A percentile compares a stretch with the other conserved stretches of the same genome.
phyloP scores from a whole-genome alignment of 805 yeast species.

The Barnettozyma populi region DNA sequence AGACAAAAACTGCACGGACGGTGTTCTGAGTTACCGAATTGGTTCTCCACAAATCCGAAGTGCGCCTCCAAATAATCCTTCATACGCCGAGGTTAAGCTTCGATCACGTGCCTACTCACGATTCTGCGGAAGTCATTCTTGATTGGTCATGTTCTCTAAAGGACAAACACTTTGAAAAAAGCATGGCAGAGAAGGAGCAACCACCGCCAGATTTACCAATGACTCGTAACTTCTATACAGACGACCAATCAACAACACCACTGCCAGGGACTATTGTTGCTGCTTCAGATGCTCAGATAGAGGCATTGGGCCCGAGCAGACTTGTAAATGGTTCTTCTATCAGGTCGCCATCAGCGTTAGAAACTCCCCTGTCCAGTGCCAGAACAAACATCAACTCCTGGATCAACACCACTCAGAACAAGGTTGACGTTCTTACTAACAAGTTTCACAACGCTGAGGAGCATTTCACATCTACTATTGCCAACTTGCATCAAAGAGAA shows the following conservation, averaged over 20 bases:
- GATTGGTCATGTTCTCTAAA: neutral
- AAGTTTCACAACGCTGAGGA: conserved; percentile 56
- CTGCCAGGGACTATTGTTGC: conserved; percentile 46
- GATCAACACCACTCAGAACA: conserved; percentile 27
- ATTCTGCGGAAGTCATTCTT: neutral
- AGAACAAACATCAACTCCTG: conserved; percentile 35
- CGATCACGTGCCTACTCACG: neutral
- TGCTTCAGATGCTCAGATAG: conserved; percentile 37
- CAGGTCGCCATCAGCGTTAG: conserved; percentile 45
- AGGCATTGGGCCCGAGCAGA: conserved; percentile 40
- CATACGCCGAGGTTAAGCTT: neutral
- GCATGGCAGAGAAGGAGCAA: neutral
- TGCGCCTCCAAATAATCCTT: neutral
- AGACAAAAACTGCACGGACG: too few relatives aligned
- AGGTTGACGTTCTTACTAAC: conserved; percentile 42
- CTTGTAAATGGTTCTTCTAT: conserved; percentile 52
- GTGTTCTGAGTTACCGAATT: conserved; percentile 1
- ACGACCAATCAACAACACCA: conserved; percentile 40
- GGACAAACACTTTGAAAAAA: neutral
- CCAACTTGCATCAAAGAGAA: conserved; percentile 54
- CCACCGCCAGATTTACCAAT: neutral
- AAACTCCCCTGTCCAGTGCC: conserved; percentile 39
- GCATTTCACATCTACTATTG: conserved; percentile 53
- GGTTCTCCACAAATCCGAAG: neutral
- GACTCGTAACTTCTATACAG: conserved; percentile 38